Evolutionary conservation across 805 yeast species (phyloP), one percentile per base, ranked within the genome.

Genomic region (Helenozyma baotianmanensis): DNA sequence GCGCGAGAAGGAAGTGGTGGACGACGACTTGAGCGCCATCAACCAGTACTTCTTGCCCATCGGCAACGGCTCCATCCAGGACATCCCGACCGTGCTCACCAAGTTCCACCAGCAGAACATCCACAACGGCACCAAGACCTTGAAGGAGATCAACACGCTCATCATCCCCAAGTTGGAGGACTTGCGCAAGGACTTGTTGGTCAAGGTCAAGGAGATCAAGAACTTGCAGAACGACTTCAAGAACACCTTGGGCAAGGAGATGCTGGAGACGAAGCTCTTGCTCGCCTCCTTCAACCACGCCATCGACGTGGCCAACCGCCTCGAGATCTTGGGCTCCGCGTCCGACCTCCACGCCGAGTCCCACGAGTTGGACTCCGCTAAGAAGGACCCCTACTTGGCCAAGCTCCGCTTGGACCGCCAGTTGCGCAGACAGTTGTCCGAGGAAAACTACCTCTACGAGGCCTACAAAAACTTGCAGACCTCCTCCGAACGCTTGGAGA

Each of bases 201-300:
- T 84, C 32, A 88, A 89, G 51, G 87, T 90, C 42, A 84, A 83
- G 56, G 97, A 88, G 57, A 89, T 88, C 48, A 82, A 78, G 54
- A 74, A 82, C 25, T 63, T 89, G 38, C 81, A 82, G 45, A 78
- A 86, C 25, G 97, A 90, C 59, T 90, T 92, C 65, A 82, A 80
- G 46, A 85, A 82, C 54, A 74, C 76, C 33, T 80, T 88, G 43
- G 65, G 68, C 23, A 77, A 75, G 49, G 96, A 87, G 42, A 29
- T 66, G 14, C 21, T 35, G 24, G 68, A 63, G 38, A 64, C 72
- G 0, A 59, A 56, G 39, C 31, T 35, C 7, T 45, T 64, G 31
- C 57, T 84, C 40, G 56, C 59, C 29, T 66, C 60, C 26, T 86
- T 76, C 55, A 54, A 62, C 27, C 78, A 72, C 40, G 72, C 95